Evolutionary conservation across 169 alveolate species (phyloP).

Genomic region (Eimeria nieschulzi): DNA sequence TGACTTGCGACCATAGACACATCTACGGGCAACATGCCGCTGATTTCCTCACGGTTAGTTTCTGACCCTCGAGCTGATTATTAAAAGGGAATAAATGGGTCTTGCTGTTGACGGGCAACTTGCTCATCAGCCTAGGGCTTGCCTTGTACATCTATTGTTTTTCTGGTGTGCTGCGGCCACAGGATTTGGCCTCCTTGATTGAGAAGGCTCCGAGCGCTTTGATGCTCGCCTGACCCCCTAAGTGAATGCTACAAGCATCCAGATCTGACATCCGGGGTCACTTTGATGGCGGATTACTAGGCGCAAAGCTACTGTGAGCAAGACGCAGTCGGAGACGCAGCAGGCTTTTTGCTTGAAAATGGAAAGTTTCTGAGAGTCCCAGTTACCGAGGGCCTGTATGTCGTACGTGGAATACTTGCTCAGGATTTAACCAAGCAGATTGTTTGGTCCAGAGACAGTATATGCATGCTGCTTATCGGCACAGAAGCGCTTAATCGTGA

Average conservation of each 20-base stretch:
- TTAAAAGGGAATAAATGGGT: not conserved
- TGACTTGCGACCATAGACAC: slow-evolving; percentile 91
- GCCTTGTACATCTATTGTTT: not conserved
- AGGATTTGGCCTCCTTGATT: slow-evolving; percentile 33
- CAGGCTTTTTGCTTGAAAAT: no score
- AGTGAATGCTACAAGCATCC: no score
- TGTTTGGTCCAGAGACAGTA: no score
- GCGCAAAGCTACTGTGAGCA: no score
- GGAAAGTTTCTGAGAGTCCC: not conserved
- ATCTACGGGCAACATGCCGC: slow-evolving; percentile 95
- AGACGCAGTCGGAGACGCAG: no score
- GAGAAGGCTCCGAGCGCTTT: slow-evolving; percentile 17
- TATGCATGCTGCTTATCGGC: no score
- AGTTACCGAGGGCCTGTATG: not conserved
- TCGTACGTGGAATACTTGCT: no score
- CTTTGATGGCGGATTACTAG: no score
- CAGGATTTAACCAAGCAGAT: no score
- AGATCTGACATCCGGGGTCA: no score
- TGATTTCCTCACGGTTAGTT: slow-evolving; percentile 81
- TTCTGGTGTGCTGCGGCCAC: not conserved
- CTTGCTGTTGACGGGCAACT: not conserved
- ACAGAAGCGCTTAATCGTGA: no score
- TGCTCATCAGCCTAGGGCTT: not conserved
- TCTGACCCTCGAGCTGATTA: not conserved
- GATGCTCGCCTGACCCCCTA: not conserved